Evolutionary conservation across 805 yeast genomes (phyloP), one percentile per base, ranked within the genome.

Genomic region (Nakazawaea ishiwadae): DNA sequence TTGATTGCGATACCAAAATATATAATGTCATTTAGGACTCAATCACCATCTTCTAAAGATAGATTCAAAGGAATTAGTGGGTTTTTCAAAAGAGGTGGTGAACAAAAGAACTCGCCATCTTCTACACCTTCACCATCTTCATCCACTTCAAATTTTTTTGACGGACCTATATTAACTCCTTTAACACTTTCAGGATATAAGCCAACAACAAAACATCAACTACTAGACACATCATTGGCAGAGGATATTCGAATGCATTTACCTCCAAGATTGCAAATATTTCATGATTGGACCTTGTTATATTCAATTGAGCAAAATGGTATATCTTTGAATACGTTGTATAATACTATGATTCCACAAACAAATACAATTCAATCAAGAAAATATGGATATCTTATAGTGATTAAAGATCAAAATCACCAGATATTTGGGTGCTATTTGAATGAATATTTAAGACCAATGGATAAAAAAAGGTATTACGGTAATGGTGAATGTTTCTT

Each of bases 401-500:
- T 84, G 3, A 68, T 93, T 4, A 72, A 72, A 55, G 98, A 93
- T 55, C 64, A 71, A 11, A 62, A 70, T 15, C 76, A 76, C 42
- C 73, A 77, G 20, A 60, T 76, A 32, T 89, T 90, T 64, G 97
- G 97, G 0, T 82, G 87, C 11, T 90, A 77, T 57, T 50, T 80
- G 36, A 88, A 88, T 58, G 96, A 86, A 50, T 68, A 74, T 41
- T 70, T 85, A 44, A 79, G 75, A 44, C 83, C 89, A 1, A 74
- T 81, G 44, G 95, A 86, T 37, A 75, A 75, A 37, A 77, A 77
- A 52, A 70, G 86, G 44, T 91, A 81, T 62, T 84, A 81, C 51
- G 99, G 99, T 1, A 90, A 90, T 62, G 96, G 97, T 1, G 96
- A 91, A 59, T 89, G 98, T 55, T 90, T 93, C 52, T 68, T 91